Conservation (phyloP, 2,329 filamentous ascomycete genomes). For the Paraconiothyrium brasiliense region DNA sequence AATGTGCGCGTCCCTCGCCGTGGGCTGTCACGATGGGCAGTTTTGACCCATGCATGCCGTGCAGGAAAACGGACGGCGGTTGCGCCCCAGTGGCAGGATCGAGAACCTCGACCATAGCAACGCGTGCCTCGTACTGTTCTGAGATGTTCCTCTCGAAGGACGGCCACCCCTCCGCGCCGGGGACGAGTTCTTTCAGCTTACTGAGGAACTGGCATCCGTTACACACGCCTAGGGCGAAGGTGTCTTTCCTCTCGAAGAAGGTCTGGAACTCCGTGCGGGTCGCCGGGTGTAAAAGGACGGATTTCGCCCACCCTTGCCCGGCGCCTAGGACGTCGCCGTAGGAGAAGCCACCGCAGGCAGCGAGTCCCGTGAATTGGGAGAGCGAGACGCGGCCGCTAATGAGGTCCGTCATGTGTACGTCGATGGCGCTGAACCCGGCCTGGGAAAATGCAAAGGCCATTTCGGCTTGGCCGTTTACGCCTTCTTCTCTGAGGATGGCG, state of each 20-base stretch:
- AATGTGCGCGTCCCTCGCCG: slow-evolving; percentile 83
- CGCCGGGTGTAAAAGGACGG: slow-evolving; percentile 82
- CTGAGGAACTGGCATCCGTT: slow-evolving; percentile 97
- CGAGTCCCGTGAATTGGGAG: slow-evolving; percentile 83
- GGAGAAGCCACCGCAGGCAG: slow-evolving; percentile 96
- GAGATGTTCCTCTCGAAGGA: slow-evolving; percentile 85
- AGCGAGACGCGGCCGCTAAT: slow-evolving; percentile 83
- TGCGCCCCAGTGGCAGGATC: slow-evolving; percentile 56
- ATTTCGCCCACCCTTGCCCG: slow-evolving; percentile 96
- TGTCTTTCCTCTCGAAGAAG: slow-evolving; percentile 89
- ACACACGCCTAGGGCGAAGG: slow-evolving; percentile 92
- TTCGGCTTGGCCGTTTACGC: slow-evolving; percentile 94
- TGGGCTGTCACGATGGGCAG: slow-evolving; percentile 90
- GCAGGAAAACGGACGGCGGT: slow-evolving; percentile 79
- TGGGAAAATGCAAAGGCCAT: slow-evolving; percentile 96
- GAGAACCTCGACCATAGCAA: slow-evolving; percentile 82
- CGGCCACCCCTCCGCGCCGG: slow-evolving; percentile 83
- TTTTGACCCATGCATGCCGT: slow-evolving; percentile 83
- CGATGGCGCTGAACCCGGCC: slow-evolving; percentile 89
- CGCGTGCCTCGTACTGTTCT: slow-evolving; percentile 89
- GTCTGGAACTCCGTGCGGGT: slow-evolving; percentile 79
- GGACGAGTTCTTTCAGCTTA: slow-evolving; percentile 82
- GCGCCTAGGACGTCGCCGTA: slow-evolving; percentile 93
- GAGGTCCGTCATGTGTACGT: slow-evolving; percentile 95
- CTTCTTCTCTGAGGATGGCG: slow-evolving; percentile 93